These are phyloP conservation scores for Daldinia concentrica DNA, from an alignment of 495 filamentous ascomycete species.

Conservation along the genomic window DNA sequence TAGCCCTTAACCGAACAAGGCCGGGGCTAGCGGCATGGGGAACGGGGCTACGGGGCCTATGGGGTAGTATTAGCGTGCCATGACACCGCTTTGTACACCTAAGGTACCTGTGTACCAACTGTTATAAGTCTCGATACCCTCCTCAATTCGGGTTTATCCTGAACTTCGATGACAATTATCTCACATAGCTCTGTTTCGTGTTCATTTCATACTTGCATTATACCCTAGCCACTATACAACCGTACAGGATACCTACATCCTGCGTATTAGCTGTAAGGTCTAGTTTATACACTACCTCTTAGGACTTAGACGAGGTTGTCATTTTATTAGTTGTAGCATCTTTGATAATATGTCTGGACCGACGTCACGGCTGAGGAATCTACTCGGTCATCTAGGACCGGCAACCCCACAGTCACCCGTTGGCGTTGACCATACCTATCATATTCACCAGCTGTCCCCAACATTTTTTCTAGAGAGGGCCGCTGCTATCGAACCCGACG, in stretches of 20 bases:
- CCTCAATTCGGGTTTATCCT: neutral
- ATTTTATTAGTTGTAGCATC: neutral
- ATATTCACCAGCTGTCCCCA: constrained; percentile 85
- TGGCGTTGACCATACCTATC: constrained; percentile 60
- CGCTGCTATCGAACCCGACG: constrained; percentile 88
- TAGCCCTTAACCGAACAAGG: neutral
- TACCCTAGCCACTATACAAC: neutral
- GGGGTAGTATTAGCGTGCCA: neutral
- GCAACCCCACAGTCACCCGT: constrained; percentile 48
- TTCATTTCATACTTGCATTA: neutral
- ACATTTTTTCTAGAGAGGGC: constrained; percentile 91
- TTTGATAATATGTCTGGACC: constrained; percentile 55
- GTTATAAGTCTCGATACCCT: constrained; percentile 6
- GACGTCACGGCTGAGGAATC: constrained; percentile 59
- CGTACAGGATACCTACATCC: neutral
- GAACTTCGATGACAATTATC: neutral
- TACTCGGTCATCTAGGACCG: constrained; percentile 70
- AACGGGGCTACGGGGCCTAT: neutral
- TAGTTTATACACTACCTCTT: neutral
- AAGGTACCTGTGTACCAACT: neutral
- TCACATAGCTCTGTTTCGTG: neutral
- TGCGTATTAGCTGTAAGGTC: neutral
- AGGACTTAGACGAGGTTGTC: neutral
- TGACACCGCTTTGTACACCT: neutral
- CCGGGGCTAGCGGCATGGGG: constrained; percentile 6